A percentile compares a stretch with the other conserved stretches of the same genome.
Evolutionary conservation across 2,329 filamentous ascomycete species (phyloP).

Genomic region (Diatrype stigma): DNA sequence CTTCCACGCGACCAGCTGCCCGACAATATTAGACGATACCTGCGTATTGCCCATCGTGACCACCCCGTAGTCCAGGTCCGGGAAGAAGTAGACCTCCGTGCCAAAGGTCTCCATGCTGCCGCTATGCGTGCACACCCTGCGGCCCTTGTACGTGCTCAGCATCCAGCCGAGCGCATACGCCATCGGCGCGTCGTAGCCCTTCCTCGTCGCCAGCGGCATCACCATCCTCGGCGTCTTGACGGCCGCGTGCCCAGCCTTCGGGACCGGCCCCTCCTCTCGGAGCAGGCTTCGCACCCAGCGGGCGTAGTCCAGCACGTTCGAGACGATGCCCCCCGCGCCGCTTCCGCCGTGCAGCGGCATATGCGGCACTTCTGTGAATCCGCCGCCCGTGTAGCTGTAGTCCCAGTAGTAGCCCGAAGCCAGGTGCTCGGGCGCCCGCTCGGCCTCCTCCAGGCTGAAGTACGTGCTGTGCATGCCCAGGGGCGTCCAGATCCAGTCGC

Average conservation of each 20-base stretch:
- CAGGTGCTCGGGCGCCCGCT: constrained; percentile 25
- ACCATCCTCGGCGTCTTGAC: constrained; percentile 31
- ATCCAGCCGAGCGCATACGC: constrained; percentile 39
- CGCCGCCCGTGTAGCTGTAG: constrained; percentile 8
- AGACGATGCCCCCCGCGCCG: constrained; percentile 40
- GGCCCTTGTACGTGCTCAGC: constrained; percentile 36
- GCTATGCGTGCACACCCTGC: constrained; percentile 36
- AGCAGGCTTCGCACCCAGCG: constrained; percentile 49
- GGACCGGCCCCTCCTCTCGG: constrained; percentile 31
- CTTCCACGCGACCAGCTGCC: constrained; percentile 30
- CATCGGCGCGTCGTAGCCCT: constrained; percentile 26
- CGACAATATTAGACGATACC: constrained; percentile 31
- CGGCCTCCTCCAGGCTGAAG: constrained; percentile 27
- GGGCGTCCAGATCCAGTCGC: constrained; percentile 37
- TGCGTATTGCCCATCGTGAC: constrained; percentile 42
- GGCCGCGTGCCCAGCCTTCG: constrained; percentile 26
- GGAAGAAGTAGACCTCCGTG: constrained; percentile 40
- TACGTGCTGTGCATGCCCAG: constrained; percentile 41
- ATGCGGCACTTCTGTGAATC: constrained; percentile 22
- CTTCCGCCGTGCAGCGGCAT: constrained; percentile 26
- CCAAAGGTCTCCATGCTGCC: constrained; percentile 43
- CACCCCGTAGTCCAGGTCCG: constrained; percentile 38
- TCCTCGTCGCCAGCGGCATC: constrained; percentile 6
- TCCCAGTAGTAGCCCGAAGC: constrained; percentile 41
- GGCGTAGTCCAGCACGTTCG: constrained; percentile 45